phyloP scores from a whole-genome alignment of 306 rosid species.

The Betula pendula region DNA sequence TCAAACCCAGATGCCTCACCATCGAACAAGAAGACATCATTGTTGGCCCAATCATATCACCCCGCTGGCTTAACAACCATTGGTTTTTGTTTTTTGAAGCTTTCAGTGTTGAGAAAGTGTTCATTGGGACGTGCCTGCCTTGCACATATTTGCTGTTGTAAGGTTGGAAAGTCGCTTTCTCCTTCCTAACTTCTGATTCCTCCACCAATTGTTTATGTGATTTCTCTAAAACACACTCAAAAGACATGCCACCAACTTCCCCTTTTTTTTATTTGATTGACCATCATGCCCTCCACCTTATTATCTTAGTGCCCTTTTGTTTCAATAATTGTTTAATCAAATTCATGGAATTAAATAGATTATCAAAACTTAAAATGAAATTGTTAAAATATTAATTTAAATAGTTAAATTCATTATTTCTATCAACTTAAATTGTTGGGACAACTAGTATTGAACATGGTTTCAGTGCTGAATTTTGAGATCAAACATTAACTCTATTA shows the following conservation, averaged over 20 bases:
- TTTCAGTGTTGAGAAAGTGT: constrained; percentile 28
- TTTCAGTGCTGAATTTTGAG: too few relatives aligned
- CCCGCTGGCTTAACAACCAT: neutral
- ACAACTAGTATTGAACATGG: too few relatives aligned
- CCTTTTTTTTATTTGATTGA: constrained; percentile 8
- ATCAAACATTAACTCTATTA: too few relatives aligned
- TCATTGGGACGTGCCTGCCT: constrained; percentile 39
- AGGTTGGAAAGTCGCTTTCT: constrained; percentile 89
- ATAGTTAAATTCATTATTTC: too few relatives aligned
- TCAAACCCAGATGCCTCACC: neutral
- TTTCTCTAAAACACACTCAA: constrained; percentile 44
- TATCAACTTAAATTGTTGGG: too few relatives aligned
- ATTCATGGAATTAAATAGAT: too few relatives aligned
- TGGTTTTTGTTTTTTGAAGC: neutral
- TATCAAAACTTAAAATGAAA: too few relatives aligned
- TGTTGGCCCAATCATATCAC: neutral
- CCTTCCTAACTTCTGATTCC: constrained; percentile 57
- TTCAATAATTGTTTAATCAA: too few relatives aligned
- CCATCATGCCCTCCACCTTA: constrained; percentile 20
- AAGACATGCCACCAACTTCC: constrained; percentile 42
- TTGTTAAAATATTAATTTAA: too few relatives aligned
- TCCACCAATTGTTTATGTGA: constrained; percentile 31
- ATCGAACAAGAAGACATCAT: neutral
- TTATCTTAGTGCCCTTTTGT: too few relatives aligned
- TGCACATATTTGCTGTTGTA: constrained; percentile 52